Evolutionary conservation across 192 early-diverging fungal species (phyloP), one percentile per base, ranked within the genome.

Genomic region (Mortierella alpina): DNA sequence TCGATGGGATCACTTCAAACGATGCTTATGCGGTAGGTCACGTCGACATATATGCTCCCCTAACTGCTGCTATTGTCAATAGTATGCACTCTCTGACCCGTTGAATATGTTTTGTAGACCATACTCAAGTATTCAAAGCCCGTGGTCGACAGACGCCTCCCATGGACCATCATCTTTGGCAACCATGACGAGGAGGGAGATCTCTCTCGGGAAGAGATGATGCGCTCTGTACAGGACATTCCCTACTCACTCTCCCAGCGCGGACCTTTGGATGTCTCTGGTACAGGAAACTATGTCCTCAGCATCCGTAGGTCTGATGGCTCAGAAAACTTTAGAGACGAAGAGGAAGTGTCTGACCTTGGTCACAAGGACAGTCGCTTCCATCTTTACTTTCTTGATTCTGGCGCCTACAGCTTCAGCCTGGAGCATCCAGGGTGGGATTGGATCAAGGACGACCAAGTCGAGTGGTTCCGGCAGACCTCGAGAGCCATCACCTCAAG

Each of bases 111-210:
- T 48, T 17, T 11, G 44, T 62, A 80, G 77, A 80, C 77, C 11
- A 80, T 80, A 5, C 44, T 80, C 31, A 80, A 80, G 42, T 80
- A 80, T 54, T 80, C 77, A 5, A 56, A 53, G 15, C 77, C 69
- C 4, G 77, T 80, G 7, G 66, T 80, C 4, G 77, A 80, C 15
- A 57, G 77, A 5, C 70, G 70, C 0, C 72, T 80, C 55, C 77
- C 77, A 50, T 80, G 80, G 85, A 83, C 78, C 18, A 82, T 81
- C 31, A 63, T 84, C 40, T 86, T 86, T 70, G 85, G 85, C 18
- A 84, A 86, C 42, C 82, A 84, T 20, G 85, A 86, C 55, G 85
- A 86, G 48, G 72, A 84, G 49, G 74, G 74, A 17, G 85, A 86
- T 61, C 66, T 86, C 13, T 73, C 83, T 1, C 69, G 83, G 2